Evolutionary conservation across 2,329 filamentous ascomycete genomes (phyloP).

Genomic region (Niveomyces coronatus): DNA sequence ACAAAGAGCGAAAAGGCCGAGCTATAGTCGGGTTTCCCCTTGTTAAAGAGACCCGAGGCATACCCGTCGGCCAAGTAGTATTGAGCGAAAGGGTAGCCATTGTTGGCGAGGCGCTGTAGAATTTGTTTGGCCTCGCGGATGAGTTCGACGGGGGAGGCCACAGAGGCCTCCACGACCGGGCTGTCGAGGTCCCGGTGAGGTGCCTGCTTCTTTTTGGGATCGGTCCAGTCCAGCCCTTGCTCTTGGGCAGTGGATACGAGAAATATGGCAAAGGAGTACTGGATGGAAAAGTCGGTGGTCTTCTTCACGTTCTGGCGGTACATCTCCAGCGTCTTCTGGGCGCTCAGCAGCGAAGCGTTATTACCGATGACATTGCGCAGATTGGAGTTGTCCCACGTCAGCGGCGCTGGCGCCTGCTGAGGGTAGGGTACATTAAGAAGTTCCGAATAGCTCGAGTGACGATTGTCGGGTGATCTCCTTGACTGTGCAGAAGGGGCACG

Average conservation of each 20-base stretch:
- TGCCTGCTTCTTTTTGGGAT: conserved; percentile 33
- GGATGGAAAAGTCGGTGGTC: conserved; percentile 78
- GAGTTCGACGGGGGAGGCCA: conserved; percentile 53
- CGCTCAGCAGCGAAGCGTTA: conserved; percentile 83
- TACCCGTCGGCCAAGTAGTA: conserved; percentile 96
- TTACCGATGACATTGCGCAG: conserved; percentile 71
- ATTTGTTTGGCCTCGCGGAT: conserved; percentile 83
- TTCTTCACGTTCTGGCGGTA: conserved; percentile 96
- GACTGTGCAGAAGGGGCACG: conserved; percentile 39
- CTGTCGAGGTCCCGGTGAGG: conserved; percentile 38
- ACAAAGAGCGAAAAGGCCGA: conserved; percentile 88
- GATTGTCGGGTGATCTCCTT: conserved; percentile 45
- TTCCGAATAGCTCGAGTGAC: conserved; percentile 46
- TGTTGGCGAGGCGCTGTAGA: conserved; percentile 73
- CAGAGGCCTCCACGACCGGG: conserved; percentile 33
- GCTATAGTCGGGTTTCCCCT: conserved; percentile 85
- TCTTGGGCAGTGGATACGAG: conserved; percentile 85
- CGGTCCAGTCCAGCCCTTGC: conserved; percentile 47
- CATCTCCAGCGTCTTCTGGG: conserved; percentile 94
- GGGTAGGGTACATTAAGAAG: conserved; percentile 64
- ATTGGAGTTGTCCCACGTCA: conserved; percentile 70
- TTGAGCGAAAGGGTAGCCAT: conserved; percentile 90
- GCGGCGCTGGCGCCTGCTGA: conserved; percentile 58
- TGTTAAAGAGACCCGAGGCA: conserved; percentile 88
- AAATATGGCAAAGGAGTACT: conserved; percentile 95